Conservation (phyloP, 2,329 filamentous ascomycete genomes). For the Delphinella strobiligena region DNA sequence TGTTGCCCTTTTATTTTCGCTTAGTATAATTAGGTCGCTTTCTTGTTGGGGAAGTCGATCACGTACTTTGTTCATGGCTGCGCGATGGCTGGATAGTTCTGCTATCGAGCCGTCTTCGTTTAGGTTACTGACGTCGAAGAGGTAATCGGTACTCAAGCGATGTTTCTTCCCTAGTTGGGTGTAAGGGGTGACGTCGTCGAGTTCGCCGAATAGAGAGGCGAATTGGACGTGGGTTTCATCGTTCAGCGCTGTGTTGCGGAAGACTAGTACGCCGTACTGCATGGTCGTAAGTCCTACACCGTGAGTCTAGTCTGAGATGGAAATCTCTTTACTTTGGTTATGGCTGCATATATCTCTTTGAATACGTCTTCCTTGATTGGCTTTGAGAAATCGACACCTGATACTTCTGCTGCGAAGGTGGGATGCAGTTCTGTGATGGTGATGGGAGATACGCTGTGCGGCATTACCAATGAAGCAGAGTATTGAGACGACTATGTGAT, state of each 20-base stretch:
- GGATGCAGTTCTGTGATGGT: conserved; percentile 11
- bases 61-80: conserved; percentile 17
- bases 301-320: background rate
- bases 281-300: too few relatives aligned
- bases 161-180: conserved; percentile 33
- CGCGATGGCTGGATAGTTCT: conserved; percentile 27
- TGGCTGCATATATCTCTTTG: conserved; percentile 11
- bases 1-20: conserved; percentile 31
- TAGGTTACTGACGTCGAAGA: conserved; percentile 48
- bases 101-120: conserved; percentile 35
- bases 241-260: conserved; percentile 38
- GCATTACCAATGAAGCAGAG: conserved; percentile 5
- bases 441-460: conserved; percentile 9
- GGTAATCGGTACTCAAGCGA: conserved; percentile 36
- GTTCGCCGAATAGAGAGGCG: conserved; percentile 38
- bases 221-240: conserved; percentile 42
- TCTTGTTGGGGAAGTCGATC: conserved; percentile 12
- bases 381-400: conserved; percentile 11
- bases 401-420: conserved; percentile 10
- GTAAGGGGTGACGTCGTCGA: conserved; percentile 44
- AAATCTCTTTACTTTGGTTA: conserved; percentile 12
- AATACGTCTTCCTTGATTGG: conserved; percentile 11
- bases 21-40: too few relatives aligned
- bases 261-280: conserved; percentile 43
- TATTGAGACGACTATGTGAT: background rate